A percentile compares a stretch with the other conserved stretches of the same genome.
Evolutionary conservation across 345 rosid genomes (phyloP).

Genomic region (Theobroma cacao): DNA sequence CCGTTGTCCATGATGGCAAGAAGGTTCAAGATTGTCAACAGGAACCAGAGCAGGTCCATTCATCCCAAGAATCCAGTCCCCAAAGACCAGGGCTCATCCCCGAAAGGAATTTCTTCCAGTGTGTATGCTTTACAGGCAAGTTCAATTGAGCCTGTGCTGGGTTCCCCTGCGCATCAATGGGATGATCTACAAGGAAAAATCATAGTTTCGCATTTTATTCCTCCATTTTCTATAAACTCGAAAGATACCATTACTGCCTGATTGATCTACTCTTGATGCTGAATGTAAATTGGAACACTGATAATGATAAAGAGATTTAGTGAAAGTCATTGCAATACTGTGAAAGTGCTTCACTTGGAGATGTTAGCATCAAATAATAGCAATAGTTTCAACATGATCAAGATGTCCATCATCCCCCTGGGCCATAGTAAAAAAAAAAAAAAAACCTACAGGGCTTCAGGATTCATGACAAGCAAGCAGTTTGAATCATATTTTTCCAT

Average conservation of each 20-base stretch:
- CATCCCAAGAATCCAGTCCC: constrained; percentile 3
- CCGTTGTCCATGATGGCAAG: constrained; percentile 40
- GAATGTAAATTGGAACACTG: not conserved
- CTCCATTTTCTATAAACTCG: not conserved
- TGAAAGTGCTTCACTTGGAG: not conserved
- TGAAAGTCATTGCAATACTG: too few species aligned
- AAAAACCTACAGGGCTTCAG: too few species aligned
- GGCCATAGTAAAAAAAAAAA: too few species aligned
- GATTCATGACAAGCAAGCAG: too few species aligned
- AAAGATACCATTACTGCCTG: not conserved
- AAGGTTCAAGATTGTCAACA: constrained; percentile 21
- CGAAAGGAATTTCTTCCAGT: constrained; percentile 31
- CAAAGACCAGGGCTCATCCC: constrained; percentile 1
- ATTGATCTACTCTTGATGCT: not conserved
- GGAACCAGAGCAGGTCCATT: constrained; percentile 2
- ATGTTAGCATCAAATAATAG: not conserved
- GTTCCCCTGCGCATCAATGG: not conserved
- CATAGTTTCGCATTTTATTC: not conserved
- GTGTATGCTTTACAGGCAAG: constrained; percentile 45
- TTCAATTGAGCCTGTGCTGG: constrained; percentile 4
- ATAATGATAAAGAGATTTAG: not conserved
- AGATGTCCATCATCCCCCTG: too few species aligned
- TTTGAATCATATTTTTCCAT: not conserved
- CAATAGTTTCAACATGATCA: not conserved
- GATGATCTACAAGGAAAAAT: not conserved